These are phyloP conservation scores for Phytophthora melonis DNA, from an alignment of 352 stramenopile genomes.

Conservation along the genomic window DNA sequence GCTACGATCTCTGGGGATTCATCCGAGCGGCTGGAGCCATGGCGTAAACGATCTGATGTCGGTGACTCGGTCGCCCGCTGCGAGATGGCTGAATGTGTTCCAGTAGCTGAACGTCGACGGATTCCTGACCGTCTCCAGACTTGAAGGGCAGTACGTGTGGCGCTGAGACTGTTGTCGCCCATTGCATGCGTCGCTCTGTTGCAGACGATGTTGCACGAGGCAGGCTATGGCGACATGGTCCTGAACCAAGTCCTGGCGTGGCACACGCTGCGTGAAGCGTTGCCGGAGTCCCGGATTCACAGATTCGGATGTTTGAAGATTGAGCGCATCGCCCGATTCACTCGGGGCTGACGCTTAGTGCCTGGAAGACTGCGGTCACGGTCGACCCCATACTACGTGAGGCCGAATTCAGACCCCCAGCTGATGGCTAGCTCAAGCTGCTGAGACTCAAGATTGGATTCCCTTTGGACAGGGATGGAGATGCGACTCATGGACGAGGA, in stretches of 20 bases:
- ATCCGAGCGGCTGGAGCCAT: neutral
- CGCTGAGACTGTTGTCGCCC: neutral
- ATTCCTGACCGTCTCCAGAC: neutral
- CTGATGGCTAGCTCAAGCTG: too few species aligned
- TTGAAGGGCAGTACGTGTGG: neutral
- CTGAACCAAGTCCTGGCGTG: neutral
- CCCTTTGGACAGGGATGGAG: too few species aligned
- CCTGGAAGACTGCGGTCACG: too few species aligned
- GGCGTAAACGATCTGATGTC: neutral
- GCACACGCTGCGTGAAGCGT: neutral
- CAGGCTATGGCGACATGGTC: neutral
- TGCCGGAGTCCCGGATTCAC: neutral
- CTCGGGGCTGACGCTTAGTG: neutral
- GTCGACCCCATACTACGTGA: too few species aligned
- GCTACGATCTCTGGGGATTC: neutral
- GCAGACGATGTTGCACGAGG: neutral
- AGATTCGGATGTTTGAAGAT: neutral
- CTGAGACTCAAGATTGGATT: too few species aligned
- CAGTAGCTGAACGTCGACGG: neutral
- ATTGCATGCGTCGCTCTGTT: neutral
- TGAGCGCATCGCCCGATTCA: neutral
- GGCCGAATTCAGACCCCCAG: too few species aligned
- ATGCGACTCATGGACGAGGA: too few species aligned
- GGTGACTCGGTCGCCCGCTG: neutral
- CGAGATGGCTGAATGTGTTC: neutral